Percentiles rank a stretch among this genome's conserved stretches.
Conservation (phyloP, 148 eudicot genomes). For the Arbutus unedo region DNA sequence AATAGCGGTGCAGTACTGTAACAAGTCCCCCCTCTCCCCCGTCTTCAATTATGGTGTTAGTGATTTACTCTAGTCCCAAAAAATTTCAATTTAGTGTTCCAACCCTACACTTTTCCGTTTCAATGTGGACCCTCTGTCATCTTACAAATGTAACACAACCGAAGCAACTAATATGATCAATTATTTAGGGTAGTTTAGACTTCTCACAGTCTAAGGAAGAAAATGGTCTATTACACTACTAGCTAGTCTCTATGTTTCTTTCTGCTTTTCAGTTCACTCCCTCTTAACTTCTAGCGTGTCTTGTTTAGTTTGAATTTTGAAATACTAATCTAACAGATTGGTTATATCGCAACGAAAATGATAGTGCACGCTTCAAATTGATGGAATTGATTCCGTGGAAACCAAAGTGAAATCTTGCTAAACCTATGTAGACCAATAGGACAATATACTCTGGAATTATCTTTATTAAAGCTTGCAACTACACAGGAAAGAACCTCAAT, state of each 20-base stretch:
- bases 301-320: too few relatives aligned
- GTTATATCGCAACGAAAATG: neutral
- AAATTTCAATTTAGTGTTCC: too few relatives aligned
- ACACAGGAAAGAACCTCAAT: neutral
- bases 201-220: too few relatives aligned
- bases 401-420: neutral
- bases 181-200: too few relatives aligned
- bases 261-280: too few relatives aligned
- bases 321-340: too few relatives aligned
- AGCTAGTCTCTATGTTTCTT: too few relatives aligned
- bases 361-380: neutral
- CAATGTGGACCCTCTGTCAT: neutral
- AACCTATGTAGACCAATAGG: neutral
- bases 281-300: too few relatives aligned
- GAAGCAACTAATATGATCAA: too few relatives aligned
- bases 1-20: neutral
- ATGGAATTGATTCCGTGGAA: too few relatives aligned
- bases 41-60: neutral
- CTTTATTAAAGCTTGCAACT: neutral
- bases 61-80: neutral
- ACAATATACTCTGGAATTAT: neutral
- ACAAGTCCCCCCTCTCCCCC: slow-evolving; percentile 1
- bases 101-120: neutral
- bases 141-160: too few relatives aligned
- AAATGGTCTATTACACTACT: too few relatives aligned